Base-by-base conservation (phyloP, 495 filamentous ascomycete species). In the Xylaria acuta region DNA sequence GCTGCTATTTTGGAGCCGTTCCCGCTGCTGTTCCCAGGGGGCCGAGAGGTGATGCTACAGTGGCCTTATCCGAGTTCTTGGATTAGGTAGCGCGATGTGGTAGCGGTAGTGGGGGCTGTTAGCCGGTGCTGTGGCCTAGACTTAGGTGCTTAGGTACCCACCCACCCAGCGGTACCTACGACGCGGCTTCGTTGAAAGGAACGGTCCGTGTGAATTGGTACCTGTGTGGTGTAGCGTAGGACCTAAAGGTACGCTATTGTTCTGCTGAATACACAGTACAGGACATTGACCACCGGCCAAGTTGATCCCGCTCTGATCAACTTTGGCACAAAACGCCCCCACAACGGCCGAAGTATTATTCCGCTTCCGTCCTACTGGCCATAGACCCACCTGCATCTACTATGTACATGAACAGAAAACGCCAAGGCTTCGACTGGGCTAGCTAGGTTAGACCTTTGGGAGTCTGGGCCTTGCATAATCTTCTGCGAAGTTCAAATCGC, bases 11-110 rank as follows among this genome's bases (percentile, higher is more conserved):
- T 51, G 70, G 38, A 67, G 70, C 70, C 40, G 18, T 53, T 64
- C 25, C 20, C 20, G 58, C 34, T 60, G 58, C 32, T 34, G 2
- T 30, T 59, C 30, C 54, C 16, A 56, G 34, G 49, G 47, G 40
- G 36, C 18, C 36, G 12, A 25, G 43, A 7, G 59, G 43, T 75
- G 71, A 76, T 76, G 77, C 77, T 78, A 79, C 75, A 80, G 79
- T 80, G 77, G 79, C 79, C 79, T 80, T 75, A 78, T 74, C 74
- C 73, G 25, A 72, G 59, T 74, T 73, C 64, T 67, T 71, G 73
- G 76, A 73, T 78, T 78, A 63, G n/a, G n/a, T n/a, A n/a, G 71
- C 73, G 63, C 75, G 58, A 68, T 54, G 67, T 65, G 30, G 30
- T 25, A 45, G 36, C 5, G 38, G 6, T 6, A 43, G 60, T 30